Evolutionary conservation across 768 basidiomycete genomes (phyloP).

Genomic region (Melanogaster broomeanus): DNA sequence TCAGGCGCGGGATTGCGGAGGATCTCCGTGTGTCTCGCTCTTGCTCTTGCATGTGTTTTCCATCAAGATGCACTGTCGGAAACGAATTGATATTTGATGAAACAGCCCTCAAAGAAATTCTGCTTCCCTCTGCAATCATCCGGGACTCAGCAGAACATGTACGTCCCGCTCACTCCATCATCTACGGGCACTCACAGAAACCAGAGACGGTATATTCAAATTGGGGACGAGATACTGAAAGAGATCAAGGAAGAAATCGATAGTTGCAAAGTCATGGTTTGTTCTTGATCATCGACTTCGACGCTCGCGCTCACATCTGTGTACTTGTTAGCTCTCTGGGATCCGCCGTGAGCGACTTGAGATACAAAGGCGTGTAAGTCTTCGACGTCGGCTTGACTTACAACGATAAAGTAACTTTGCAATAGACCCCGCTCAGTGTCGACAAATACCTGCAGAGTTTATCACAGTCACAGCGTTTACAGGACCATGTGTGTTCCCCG

Average conservation of each 20-base stretch:
- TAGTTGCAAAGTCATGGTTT: slow-evolving; percentile 2
- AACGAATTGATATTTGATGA: background rate
- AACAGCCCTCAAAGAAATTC: background rate
- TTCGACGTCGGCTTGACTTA: background rate
- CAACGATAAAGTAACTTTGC: background rate
- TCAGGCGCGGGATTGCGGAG: background rate
- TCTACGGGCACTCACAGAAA: background rate
- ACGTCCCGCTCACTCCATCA: background rate
- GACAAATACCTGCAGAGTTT: slow-evolving; percentile 1
- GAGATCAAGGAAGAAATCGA: slow-evolving; percentile 2
- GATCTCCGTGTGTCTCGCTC: background rate
- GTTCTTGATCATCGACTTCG: background rate
- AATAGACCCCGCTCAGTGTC: background rate
- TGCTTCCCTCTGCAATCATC: background rate
- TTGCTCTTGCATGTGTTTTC: background rate
- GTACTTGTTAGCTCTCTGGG: background rate
- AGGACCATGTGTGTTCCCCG: slow-evolving; percentile 1
- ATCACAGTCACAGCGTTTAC: slow-evolving; percentile 1
- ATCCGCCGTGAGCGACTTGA: background rate
- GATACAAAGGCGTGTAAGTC: slow-evolving; percentile 1
- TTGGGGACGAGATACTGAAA: background rate
- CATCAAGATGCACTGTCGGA: no score
- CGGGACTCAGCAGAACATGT: background rate
- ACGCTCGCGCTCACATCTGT: background rate
- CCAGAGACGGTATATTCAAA: background rate